Percentiles rank a stretch among this genome's conserved stretches.
phyloP scores from a whole-genome alignment of 139 green algal species.

The Micromonas commoda region DNA sequence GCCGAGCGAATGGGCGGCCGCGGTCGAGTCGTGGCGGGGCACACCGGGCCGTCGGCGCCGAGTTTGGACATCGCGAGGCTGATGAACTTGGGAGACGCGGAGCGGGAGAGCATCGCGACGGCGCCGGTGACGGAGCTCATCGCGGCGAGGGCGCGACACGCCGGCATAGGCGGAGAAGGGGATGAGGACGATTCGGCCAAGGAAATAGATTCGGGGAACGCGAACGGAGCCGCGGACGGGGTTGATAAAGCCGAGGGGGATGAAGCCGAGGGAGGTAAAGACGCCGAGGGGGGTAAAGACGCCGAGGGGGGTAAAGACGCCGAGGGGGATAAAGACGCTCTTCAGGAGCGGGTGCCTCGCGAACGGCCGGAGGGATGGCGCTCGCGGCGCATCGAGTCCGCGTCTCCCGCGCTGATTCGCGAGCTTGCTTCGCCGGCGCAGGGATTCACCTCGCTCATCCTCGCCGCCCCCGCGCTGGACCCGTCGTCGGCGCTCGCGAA shows the following conservation, averaged over 20 bases:
- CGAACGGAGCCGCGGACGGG: no score
- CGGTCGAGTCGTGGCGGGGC: neutral
- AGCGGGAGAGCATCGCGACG: neutral
- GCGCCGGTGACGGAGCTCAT: neutral
- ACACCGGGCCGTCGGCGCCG: neutral
- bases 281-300: no score
- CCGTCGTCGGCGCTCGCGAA: slow-evolving; percentile 8
- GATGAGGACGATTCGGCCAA: no score
- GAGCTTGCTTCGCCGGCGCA: neutral
- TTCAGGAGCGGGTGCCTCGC: no score
- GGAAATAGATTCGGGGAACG: no score
- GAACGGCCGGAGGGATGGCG: neutral
- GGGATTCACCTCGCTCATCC: slow-evolving; percentile 34
- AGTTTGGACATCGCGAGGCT: neutral
- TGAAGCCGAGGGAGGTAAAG: no score
- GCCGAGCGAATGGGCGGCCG: slow-evolving; percentile 19
- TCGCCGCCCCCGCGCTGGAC: slow-evolving; percentile 33
- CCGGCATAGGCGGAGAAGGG: no score
- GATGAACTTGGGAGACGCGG: slow-evolving; percentile 1
- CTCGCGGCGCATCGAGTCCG: neutral
- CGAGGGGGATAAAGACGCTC: neutral
- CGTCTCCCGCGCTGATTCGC: neutral
- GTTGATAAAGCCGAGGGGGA: no score
- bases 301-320: no score
- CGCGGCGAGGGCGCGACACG: no score